A percentile compares a stretch with the other conserved stretches of the same genome.
Evolutionary conservation across 805 yeast genomes (phyloP).

Genomic region (Candida mattraensis): DNA sequence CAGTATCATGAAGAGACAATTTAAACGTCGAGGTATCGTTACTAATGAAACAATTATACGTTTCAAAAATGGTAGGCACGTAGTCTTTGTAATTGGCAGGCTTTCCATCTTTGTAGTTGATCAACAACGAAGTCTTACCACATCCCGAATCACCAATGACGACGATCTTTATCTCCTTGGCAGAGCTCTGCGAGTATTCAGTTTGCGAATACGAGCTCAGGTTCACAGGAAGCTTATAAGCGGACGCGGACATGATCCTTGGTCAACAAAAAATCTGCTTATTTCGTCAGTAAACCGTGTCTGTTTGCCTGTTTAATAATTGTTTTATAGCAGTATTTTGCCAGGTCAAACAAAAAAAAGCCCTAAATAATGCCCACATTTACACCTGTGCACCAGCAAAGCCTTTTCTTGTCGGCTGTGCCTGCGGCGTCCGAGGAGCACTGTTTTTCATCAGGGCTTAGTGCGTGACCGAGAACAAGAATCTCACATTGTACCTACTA

Average conservation of each 20-base stretch:
- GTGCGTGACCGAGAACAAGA: no score
- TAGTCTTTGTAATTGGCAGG: slow-evolving; percentile 61
- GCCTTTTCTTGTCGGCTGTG: no score
- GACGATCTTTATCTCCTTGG: slow-evolving; percentile 39
- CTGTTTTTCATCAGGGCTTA: no score
- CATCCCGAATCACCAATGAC: slow-evolving; percentile 90
- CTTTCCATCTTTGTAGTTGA: slow-evolving; percentile 66
- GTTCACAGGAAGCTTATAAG: slow-evolving; percentile 12
- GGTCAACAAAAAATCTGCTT: no score
- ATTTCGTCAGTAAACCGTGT: no score
- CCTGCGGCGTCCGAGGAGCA: no score
- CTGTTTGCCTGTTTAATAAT: no score
- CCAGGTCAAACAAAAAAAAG: no score
- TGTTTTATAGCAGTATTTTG: no score
- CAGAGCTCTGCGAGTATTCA: slow-evolving; percentile 3
- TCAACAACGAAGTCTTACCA: slow-evolving; percentile 75
- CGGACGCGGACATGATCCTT: slow-evolving; percentile 16
- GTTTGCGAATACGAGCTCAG: slow-evolving; percentile 13
- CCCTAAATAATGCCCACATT: no score
- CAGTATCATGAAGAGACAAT: slow-evolving; percentile 54
- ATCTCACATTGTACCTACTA: no score
- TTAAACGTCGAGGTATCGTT: slow-evolving; percentile 36
- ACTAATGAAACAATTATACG: slow-evolving; percentile 45
- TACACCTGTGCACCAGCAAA: no score
- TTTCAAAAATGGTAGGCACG: slow-evolving; percentile 77